Percentiles rank a stretch among this genome's conserved stretches.
Evolutionary conservation across 2,329 filamentous ascomycete genomes (phyloP).

Genomic region (Saccharata proteae): DNA sequence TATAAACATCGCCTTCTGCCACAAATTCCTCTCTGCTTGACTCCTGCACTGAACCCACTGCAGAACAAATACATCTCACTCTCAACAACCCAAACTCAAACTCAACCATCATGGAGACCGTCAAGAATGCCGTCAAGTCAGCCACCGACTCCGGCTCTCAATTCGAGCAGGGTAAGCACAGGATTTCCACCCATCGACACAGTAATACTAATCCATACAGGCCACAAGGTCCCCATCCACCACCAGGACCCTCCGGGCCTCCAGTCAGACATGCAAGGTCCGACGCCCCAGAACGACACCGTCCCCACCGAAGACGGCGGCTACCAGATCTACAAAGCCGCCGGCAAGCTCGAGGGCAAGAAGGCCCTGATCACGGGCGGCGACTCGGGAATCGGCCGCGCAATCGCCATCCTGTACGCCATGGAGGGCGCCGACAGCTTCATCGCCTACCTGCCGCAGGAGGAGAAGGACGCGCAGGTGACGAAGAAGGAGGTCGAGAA

Average conservation of each 20-base stretch:
- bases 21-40: too few species aligned
- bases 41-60: too few species aligned
- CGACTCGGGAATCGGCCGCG: constrained; percentile 67
- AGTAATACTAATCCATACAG: constrained; percentile 1
- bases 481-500: constrained; percentile 60
- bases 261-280: constrained; percentile 43
- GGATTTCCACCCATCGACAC: too few species aligned
- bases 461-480: constrained; percentile 63
- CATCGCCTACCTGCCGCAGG: constrained; percentile 63
- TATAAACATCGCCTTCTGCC: too few species aligned
- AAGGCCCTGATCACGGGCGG: constrained; percentile 72
- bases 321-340: constrained; percentile 59
- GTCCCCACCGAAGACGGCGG: constrained; percentile 57
- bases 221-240: constrained; percentile 9
- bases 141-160: constrained; percentile 3
- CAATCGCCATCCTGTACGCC: constrained; percentile 64
- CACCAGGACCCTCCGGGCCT: constrained; percentile 42
- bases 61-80: too few species aligned
- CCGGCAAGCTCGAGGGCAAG: constrained; percentile 63
- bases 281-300: constrained; percentile 49
- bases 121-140: constrained; percentile 3
- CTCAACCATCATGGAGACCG: background rate
- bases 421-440: constrained; percentile 67
- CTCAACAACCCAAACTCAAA: too few species aligned
- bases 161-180: constrained; percentile 5